Evolutionary conservation across 1,284 basidiomycete species (phyloP).

Genomic region (Apiotrichum montevideense): DNA sequence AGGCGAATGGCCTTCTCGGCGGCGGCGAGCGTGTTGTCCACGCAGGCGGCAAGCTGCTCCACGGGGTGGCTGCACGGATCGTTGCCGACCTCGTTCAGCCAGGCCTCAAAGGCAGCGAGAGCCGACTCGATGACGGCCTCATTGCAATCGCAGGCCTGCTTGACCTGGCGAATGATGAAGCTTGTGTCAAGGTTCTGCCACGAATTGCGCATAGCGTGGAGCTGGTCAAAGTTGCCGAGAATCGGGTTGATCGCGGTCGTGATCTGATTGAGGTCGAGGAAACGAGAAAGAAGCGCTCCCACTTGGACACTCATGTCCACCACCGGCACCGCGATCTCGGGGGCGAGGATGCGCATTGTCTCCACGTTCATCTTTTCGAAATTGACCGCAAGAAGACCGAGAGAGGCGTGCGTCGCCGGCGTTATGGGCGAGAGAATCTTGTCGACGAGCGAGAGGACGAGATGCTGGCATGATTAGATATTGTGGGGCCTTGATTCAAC

Average conservation of each 20-base stretch:
- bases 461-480: conserved; percentile 9
- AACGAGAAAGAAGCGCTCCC: conserved; percentile 33
- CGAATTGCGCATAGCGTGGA: conserved; percentile 25
- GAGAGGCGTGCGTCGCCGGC: conserved; percentile 11
- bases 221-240: conserved; percentile 23
- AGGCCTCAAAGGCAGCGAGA: conserved; percentile 22
- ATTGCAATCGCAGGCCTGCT: conserved; percentile 24
- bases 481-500: no score
- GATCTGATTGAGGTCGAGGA: conserved; percentile 34
- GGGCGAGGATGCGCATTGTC: conserved; percentile 14
- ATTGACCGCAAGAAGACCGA: conserved; percentile 24
- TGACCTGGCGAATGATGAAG: conserved; percentile 30
- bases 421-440: conserved; percentile 22
- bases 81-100: conserved; percentile 23
- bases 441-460: conserved; percentile 24
- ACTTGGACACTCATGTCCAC: conserved; percentile 27
- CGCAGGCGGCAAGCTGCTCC: conserved; percentile 12
- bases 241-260: conserved; percentile 31
- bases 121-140: conserved; percentile 22
- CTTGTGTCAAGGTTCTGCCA: conserved; percentile 31
- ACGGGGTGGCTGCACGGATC: conserved; percentile 8
- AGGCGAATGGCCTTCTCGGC: conserved; percentile 2
- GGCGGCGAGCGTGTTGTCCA: conserved; percentile 5
- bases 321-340: conserved; percentile 25
- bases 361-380: conserved; percentile 32